Conservation (phyloP, 2,329 filamentous ascomycete species). For the Didymella segeticola region DNA sequence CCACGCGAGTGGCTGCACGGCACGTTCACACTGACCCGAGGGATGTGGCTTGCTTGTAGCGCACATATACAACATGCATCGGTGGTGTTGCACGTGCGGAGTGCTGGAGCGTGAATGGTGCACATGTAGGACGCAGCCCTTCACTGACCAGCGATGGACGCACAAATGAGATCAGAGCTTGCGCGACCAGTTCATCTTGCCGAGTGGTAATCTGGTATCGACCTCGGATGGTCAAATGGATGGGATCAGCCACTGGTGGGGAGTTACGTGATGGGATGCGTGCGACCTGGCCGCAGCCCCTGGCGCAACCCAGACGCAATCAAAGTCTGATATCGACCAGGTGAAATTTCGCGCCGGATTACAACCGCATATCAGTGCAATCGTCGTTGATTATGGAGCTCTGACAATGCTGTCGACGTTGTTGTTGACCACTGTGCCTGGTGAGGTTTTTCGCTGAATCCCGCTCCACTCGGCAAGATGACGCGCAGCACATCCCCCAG, state of each 20-base stretch:
- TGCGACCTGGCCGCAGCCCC: neutral
- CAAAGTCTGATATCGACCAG: neutral
- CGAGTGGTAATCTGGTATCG: neutral
- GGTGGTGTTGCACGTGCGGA: neutral
- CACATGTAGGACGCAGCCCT: neutral
- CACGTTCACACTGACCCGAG: too few relatives aligned
- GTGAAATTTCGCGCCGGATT: neutral
- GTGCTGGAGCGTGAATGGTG: neutral
- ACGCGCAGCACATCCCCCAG: slow-evolving; percentile 32
- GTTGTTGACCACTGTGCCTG: neutral
- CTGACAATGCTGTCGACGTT: neutral
- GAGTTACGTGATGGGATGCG: neutral
- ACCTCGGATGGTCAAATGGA: neutral
- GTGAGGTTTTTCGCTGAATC: slow-evolving; percentile 11
- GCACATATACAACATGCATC: neutral
- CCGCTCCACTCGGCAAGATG: slow-evolving; percentile 30
- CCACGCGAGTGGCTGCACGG: neutral
- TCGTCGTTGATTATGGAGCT: neutral
- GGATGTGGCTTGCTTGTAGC: too few relatives aligned
- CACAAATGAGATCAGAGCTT: neutral
- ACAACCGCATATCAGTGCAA: neutral
- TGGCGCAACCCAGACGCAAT: neutral
- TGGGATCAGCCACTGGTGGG: neutral
- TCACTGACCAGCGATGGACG: slow-evolving; percentile 1
- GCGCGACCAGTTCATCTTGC: neutral